Evolutionary conservation across 768 basidiomycete genomes (phyloP).

Genomic region (Pleurotus pulmonarius): DNA sequence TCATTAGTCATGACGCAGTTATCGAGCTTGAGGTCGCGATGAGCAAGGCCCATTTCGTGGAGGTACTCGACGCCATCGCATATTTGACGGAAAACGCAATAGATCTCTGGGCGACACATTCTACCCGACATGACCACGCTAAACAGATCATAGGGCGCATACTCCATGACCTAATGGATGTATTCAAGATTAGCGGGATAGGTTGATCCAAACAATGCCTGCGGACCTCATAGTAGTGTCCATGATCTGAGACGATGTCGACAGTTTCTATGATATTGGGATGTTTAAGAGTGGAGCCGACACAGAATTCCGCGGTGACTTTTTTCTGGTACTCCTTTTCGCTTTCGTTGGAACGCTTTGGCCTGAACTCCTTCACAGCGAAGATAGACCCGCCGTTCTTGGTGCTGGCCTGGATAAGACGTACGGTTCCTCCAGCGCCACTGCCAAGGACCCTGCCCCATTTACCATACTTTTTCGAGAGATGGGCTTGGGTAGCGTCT

Average conservation of each 20-base stretch:
- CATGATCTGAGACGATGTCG: slow-evolving; percentile 96
- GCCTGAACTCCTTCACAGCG: slow-evolving; percentile 97
- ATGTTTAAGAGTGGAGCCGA: slow-evolving; percentile 92
- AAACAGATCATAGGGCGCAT: slow-evolving; percentile 97
- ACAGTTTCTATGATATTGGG: slow-evolving; percentile 96
- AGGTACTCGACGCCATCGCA: slow-evolving; percentile 98
- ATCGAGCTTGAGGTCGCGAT: slow-evolving; percentile 98
- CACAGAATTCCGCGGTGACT: slow-evolving; percentile 98
- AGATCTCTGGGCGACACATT: slow-evolving; percentile 97
- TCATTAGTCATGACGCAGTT: slow-evolving; percentile 98
- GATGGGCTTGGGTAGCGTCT: slow-evolving; percentile 82
- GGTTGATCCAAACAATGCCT: slow-evolving; percentile 8
- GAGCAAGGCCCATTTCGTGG: slow-evolving; percentile 95
- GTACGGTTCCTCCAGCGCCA: slow-evolving; percentile 97
- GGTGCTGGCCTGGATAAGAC: slow-evolving; percentile 82
- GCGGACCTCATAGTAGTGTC: slow-evolving; percentile 95
- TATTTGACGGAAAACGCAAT: slow-evolving; percentile 98
- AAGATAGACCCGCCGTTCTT: slow-evolving; percentile 85
- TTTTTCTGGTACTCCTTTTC: slow-evolving; percentile 99
- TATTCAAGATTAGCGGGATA: slow-evolving; percentile 8
- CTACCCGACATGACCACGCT: slow-evolving; percentile 99
- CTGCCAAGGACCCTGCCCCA: slow-evolving; percentile 95
- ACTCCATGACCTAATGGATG: slow-evolving; percentile 89
- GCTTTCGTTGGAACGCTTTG: slow-evolving; percentile 81
- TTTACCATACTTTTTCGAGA: slow-evolving; percentile 99